These are phyloP conservation scores for Aeschynomene evenia DNA, from an alignment of 306 rosid genomes.

Conservation along the genomic window DNA sequence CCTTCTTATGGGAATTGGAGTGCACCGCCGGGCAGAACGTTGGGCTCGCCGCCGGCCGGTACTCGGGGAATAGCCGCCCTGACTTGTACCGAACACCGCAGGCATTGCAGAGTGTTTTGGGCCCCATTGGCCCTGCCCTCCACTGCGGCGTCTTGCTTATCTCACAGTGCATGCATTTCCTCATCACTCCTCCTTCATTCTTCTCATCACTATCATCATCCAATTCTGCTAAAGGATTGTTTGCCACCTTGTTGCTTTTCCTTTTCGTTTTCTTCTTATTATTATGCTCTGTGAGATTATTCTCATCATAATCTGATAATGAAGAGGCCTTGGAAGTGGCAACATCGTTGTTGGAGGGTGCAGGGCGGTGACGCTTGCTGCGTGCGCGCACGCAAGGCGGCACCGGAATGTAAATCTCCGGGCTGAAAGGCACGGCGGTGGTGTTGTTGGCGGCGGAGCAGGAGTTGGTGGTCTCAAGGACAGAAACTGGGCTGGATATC, in stretches of 20 bases:
- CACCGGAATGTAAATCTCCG: slow-evolving; percentile 36
- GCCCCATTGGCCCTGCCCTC: slow-evolving; percentile 72
- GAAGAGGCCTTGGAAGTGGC: slow-evolving; percentile 36
- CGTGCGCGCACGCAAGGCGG: slow-evolving; percentile 35
- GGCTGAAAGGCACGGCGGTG: slow-evolving; percentile 38
- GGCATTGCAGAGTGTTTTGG: slow-evolving; percentile 68
- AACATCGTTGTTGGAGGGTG: slow-evolving; percentile 67
- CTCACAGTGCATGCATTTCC: slow-evolving; percentile 57
- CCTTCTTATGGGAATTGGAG: slow-evolving; percentile 74
- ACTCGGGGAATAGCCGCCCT: slow-evolving; percentile 63
- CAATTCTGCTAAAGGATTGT: slow-evolving; percentile 36
- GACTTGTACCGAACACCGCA: slow-evolving; percentile 71
- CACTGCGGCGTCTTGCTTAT: slow-evolving; percentile 70
- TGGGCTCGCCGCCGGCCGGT: slow-evolving; percentile 66
- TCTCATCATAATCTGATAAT: slow-evolving; percentile 63
- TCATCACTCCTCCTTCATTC: slow-evolving; percentile 30
- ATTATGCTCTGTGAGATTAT: slow-evolving; percentile 51
- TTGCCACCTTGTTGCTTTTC: slow-evolving; percentile 43
- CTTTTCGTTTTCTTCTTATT: slow-evolving; percentile 44
- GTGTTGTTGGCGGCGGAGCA: slow-evolving; percentile 43
- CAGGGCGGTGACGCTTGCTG: slow-evolving; percentile 64
- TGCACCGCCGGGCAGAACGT: slow-evolving; percentile 60
- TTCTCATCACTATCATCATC: too few species aligned
- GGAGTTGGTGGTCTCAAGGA: slow-evolving; percentile 70
- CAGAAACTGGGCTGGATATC: slow-evolving; percentile 67